These are phyloP conservation scores for Clohesyomyces aquaticus DNA, from an alignment of 495 filamentous ascomycete species.

Conservation along the genomic window DNA sequence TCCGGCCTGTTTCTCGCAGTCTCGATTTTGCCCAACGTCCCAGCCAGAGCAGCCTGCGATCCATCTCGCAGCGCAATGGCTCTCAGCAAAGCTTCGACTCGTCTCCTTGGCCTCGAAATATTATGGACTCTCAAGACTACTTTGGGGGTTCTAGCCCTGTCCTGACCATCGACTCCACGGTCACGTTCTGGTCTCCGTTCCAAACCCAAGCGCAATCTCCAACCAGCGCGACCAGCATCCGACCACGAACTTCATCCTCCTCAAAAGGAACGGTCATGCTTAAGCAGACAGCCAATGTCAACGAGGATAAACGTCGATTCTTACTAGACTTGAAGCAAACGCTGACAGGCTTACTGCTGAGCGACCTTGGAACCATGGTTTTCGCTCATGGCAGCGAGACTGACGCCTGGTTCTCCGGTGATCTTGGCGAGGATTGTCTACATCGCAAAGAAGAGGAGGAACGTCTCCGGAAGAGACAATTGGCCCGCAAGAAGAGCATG, in stretches of 20 bases:
- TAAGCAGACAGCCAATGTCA: constrained; percentile 48
- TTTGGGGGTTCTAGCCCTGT: constrained; percentile 69
- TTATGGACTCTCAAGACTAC: constrained; percentile 71
- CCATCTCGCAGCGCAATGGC: constrained; percentile 58
- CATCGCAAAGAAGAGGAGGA: constrained; percentile 71
- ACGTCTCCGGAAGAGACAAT: constrained; percentile 53
- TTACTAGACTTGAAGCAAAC: constrained; percentile 75
- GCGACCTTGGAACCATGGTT: constrained; percentile 83
- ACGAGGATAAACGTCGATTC: constrained; percentile 66
- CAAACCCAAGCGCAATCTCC: constrained; percentile 55
- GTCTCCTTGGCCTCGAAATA: constrained; percentile 65
- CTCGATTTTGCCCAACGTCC: constrained; percentile 51
- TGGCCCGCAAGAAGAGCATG: constrained; percentile 58
- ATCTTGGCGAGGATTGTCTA: constrained; percentile 74
- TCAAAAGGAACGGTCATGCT: constrained; percentile 64
- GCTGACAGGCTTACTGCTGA: constrained; percentile 81
- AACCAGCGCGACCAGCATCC: constrained; percentile 46
- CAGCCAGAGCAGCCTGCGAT: constrained; percentile 56
- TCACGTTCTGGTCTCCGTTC: constrained; percentile 88
- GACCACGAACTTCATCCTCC: constrained; percentile 54
- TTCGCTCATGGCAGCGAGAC: constrained; percentile 90
- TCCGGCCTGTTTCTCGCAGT: constrained; percentile 46
- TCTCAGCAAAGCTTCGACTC: constrained; percentile 71
- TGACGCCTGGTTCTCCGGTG: constrained; percentile 82
- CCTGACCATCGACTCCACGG: constrained; percentile 73